Percentiles rank a stretch among this genome's conserved stretches.
Conservation (phyloP, 2,329 filamentous ascomycete genomes). For the Penicillium brasilianum region DNA sequence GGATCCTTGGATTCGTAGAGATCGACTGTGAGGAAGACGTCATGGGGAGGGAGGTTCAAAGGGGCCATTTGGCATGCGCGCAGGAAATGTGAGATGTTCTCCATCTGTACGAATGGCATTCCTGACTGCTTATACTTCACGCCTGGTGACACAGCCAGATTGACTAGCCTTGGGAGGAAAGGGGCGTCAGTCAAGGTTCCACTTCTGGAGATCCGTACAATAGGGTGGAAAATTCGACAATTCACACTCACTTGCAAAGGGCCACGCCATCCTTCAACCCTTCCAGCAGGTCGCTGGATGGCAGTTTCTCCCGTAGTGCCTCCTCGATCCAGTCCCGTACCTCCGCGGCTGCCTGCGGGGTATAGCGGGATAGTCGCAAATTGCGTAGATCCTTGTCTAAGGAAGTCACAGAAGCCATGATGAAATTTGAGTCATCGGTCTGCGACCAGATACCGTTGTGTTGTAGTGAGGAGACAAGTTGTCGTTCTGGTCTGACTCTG, state of each 20-base stretch:
- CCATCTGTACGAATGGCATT: conserved; percentile 99
- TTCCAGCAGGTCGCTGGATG: conserved; percentile 78
- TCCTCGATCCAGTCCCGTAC: conserved; percentile 84
- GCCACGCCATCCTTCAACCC: conserved; percentile 87
- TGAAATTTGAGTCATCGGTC: conserved; percentile 18
- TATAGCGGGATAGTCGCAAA: conserved; percentile 91
- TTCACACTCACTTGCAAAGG: conserved; percentile 77
- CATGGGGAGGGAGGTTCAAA: conserved; percentile 86
- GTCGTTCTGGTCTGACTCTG: conserved; percentile 10
- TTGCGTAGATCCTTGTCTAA: conserved; percentile 95
- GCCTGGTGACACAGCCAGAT: conserved; percentile 75
- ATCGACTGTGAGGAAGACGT: conserved; percentile 96
- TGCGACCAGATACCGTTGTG: neutral
- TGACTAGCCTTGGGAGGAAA: conserved; percentile 69
- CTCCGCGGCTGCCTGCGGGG: conserved; percentile 85
- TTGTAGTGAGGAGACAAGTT: neutral
- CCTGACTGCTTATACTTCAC: conserved; percentile 88
- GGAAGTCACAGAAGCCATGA: conserved; percentile 91
- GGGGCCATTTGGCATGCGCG: conserved; percentile 83
- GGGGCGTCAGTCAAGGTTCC: conserved; percentile 31
- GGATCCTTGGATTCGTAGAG: conserved; percentile 95
- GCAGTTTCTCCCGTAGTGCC: conserved; percentile 73
- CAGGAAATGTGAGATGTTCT: conserved; percentile 97
- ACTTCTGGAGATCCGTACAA: neutral
- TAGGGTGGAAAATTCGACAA: neutral